Evolutionary conservation across 305 asterid species (phyloP).

Genomic region (Plantago coronopus): DNA sequence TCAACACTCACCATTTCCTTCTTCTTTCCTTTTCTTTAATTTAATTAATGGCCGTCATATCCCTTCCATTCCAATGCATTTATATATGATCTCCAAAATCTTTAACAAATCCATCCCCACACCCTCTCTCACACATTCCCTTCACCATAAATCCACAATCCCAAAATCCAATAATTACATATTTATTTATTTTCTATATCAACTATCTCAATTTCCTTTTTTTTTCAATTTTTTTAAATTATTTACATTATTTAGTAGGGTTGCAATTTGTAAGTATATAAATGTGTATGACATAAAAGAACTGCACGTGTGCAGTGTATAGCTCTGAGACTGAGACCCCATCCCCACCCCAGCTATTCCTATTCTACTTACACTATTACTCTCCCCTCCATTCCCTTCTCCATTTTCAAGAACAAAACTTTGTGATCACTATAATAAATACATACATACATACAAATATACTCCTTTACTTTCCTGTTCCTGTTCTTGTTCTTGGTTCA

Average conservation of each 20-base stretch:
- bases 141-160: constrained; percentile 18
- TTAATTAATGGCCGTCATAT: neutral
- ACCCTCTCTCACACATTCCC: too few species aligned
- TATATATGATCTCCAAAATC: neutral
- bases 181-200: too few species aligned
- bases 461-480: neutral
- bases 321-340: constrained; percentile 31
- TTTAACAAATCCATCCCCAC: constrained; percentile 22
- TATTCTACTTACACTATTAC: neutral
- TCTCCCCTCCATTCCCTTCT: neutral
- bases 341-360: constrained; percentile 33
- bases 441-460: neutral
- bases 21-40: neutral
- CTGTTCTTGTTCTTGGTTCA: neutral
- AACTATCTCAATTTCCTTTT: too few species aligned
- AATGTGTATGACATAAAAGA: constrained; percentile 23
- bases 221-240: too few species aligned
- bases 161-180: too few species aligned
- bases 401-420: constrained; percentile 3
- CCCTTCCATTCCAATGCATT: neutral
- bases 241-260: too few species aligned
- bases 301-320: constrained; percentile 59
- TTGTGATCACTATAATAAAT: neutral
- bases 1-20: too few species aligned
- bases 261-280: neutral